Evolutionary conservation across 1,284 basidiomycete species (phyloP), one percentile per base, ranked within the genome.

Genomic region (Tylopilus orsonianus): DNA sequence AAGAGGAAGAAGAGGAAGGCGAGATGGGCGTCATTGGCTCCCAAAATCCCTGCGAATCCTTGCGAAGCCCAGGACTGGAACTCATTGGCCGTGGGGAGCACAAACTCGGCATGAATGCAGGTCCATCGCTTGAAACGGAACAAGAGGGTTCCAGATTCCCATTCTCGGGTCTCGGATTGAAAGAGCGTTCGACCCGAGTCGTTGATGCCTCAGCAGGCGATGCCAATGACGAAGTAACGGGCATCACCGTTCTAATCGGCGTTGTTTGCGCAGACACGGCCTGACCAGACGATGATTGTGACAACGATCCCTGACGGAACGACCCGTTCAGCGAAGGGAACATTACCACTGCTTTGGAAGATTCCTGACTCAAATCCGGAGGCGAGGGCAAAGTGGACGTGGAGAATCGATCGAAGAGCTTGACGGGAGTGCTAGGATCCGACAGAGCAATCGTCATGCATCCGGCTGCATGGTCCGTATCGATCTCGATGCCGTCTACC

Each of bases 41-140:
- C 61, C 64, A 66, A 36, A 66, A 66, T n/a, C 64, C 61, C 5
- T 65, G 64, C 12, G 54, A 43, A 54, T 61, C 54, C 41, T 52
- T 65, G 14, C 49, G 50, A 23, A 63, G 45, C 8, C 34, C 58
- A 14, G 38, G 27, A 10, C 41, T 43, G 8, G 45, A 46, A 50
- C 50, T 56, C 33, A 41, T 49, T 6, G 38, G 41, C 13, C 48
- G 50, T 12, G 62, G 44, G 13, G 56, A 56, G 24, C 32, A 41
- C 12, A 43, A 40, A 49, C 37, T 51, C 22, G 26, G 48, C 37
- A 5, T 46, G 19, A 45, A 29, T 20, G 50, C 41, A 23, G 44
- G 32, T 4, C 18, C 36, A 26, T 60, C 45, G 8, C 40, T 32
- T 16, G 41, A 46, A 37, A 16, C 19, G 22, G 30, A 20, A 1